A percentile compares a stretch with the other conserved stretches of the same genome.
Conservation (phyloP, 2,329 filamentous ascomycete genomes). For the Colletotrichum lupini region DNA sequence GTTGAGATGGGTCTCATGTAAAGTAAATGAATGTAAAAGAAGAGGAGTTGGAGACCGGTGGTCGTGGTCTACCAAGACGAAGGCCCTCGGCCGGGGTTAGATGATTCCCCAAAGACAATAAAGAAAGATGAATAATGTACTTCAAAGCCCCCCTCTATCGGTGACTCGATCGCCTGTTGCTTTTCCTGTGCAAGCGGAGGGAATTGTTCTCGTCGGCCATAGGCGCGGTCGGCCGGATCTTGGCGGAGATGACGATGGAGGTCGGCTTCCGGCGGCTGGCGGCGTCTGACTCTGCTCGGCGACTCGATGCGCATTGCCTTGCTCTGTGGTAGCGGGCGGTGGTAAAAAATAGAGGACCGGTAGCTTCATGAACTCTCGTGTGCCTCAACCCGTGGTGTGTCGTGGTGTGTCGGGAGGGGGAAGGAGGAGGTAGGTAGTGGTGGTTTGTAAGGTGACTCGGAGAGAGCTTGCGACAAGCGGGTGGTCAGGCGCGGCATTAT, state of each 20-base stretch:
- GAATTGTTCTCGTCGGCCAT: neutral
- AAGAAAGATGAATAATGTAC: conserved; percentile 28
- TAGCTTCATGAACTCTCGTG: neutral
- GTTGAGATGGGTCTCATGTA: conserved; percentile 26
- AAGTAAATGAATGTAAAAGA: conserved; percentile 30
- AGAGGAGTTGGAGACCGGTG: conserved; percentile 9
- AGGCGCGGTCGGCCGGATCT: neutral
- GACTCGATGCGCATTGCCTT: neutral
- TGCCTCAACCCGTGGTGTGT: neutral
- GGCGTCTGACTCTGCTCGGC: neutral
- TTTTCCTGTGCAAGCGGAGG: neutral
- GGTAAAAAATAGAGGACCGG: too few species aligned
- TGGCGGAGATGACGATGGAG: neutral
- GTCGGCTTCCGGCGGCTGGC: neutral
- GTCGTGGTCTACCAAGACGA: conserved; percentile 9
- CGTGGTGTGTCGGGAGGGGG: neutral
- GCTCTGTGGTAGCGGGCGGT: neutral
- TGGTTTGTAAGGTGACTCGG: conserved; percentile 11
- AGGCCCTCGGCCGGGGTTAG: conserved; percentile 4
- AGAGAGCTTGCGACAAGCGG: conserved; percentile 20
- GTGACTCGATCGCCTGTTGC: neutral
- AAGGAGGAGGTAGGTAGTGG: neutral
- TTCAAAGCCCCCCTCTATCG: neutral
- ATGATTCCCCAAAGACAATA: conserved; percentile 20
- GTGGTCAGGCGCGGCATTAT: neutral